Base-by-base conservation (phyloP, 306 rosid species). In the Pueraria montana region DNA sequence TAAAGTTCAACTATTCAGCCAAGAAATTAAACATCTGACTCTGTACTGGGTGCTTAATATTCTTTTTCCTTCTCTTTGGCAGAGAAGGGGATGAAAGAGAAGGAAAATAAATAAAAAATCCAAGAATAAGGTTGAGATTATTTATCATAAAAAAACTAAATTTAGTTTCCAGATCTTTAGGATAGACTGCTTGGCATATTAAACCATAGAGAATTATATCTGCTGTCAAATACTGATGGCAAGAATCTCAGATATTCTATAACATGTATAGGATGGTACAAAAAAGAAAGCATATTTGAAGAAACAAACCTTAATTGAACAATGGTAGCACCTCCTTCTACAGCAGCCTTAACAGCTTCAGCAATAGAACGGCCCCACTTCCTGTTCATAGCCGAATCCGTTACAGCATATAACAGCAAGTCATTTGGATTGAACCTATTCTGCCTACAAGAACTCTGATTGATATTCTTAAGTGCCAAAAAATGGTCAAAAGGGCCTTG, bases 251-350 rank as follows among this genome's bases (percentile, higher is more conserved):
- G 17, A 24, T 53, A 63, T 27, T 53, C 30, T 65, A 70, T 36
- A 83, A 68, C 40, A 68, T 21, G 70, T 24, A 7, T 69, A 59
- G 17, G 18, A 79, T 53, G 10, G 6, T 62, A 18, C 66, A 42
- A 68, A 77, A 75, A 70, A 69, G 18, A 82, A 38, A 82, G 34
- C 20, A 71, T 42, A 49, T 40, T 24, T 56, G 53, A 71, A 73
- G 70, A 68, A 85, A 65, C 90, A 86, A 83, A 95, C 98, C 99
- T 93, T 74, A 93, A 71, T 90, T 93, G 99, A 85, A 96, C 84
- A 81, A 96, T 90, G 81, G 98, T 93, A 72, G 99, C 94, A 68
- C 99, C 97, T 79, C 99, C 99, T 79, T 92, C 91, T 69, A 96
- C 84, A 5, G 94, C 94, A 88, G 91, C 98, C 86, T 86, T 86